Evolutionary conservation across 768 basidiomycete species (phyloP), one percentile per base, ranked within the genome.

Genomic region (Pleurotus giganteus): DNA sequence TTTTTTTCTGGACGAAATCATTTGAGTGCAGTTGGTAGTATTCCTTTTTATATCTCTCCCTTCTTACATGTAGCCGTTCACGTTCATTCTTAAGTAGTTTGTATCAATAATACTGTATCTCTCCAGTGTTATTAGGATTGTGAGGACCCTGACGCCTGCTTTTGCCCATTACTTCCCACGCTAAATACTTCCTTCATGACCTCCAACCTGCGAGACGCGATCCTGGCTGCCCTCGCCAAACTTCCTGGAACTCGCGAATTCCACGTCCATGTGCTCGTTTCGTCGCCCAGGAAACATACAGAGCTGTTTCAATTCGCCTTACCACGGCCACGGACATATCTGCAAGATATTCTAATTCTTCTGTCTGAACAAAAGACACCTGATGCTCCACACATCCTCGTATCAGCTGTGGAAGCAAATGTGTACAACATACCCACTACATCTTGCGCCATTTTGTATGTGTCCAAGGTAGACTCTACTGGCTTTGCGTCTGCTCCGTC

Each of bases 381-480:
- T 15, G 79, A 77, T 50, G 63, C 77, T 0, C 77, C 80, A 3
- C 79, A 80, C 21, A 75, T 91, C 1, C 75, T 94, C 50, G 84
- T 91, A 28, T 78, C 85, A 3, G 94, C 82, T n/a, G 78, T 97
- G 56, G 91, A 95, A 66, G 89, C 84, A 0, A 78, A 70, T 34
- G 68, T 94, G 24, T 95, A 92, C 76, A 80, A 81, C 45, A 65
- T 95, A 47, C 88, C 91, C 2, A 60, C 81, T 3, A 87, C 90
- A 1, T 75, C 77, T 2, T 81, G 81, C 53, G 84, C 84, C 2
- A 79, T 98, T 29, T 69, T 98, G 28, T 97, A 98, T 68, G 77
- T 99, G 49, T 91, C 91, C 46, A 99, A 99, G 72, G 86, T 97
- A 51, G 97, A 99, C 68, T 85, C 94, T 9, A 92, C 95, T 0